These are phyloP conservation scores for Coemansia sp. DNA, from an alignment of 192 early-diverging fungal genomes.

Conservation along the genomic window DNA sequence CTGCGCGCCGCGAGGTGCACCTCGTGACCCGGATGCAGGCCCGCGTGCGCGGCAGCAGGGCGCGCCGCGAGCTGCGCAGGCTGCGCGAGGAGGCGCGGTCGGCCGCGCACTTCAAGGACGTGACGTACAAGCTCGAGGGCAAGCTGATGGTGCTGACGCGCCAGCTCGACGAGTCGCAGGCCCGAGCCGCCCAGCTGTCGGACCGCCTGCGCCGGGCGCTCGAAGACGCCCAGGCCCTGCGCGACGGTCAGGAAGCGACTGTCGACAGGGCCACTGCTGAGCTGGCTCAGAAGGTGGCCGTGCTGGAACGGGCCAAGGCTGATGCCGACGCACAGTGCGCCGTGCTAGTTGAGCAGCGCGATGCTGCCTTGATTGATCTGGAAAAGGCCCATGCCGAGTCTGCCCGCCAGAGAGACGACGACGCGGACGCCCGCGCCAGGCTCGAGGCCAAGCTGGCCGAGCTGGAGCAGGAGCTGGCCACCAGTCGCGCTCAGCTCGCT, in stretches of 20 bases:
- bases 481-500: constrained; percentile 32
- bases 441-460: constrained; percentile 46
- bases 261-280: constrained; percentile 19
- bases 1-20: constrained; percentile 58
- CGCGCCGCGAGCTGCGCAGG: constrained; percentile 65
- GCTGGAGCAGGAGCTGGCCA: constrained; percentile 42
- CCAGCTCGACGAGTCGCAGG: constrained; percentile 66
- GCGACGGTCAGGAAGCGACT: constrained; percentile 16
- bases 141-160: constrained; percentile 97
- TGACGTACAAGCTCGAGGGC: constrained; percentile 91
- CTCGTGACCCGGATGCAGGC: constrained; percentile 82
- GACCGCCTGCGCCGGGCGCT: constrained; percentile 51
- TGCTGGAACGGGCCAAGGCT: constrained; percentile 32
- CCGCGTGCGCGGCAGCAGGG: constrained; percentile 64
- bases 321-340: constrained; percentile 32
- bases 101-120: constrained; percentile 91
- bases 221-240: constrained; percentile 23
- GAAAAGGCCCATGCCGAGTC: not conserved
- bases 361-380: not conserved
- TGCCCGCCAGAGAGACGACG: not conserved
- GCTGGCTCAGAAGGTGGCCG: constrained; percentile 24
- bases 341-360: constrained; percentile 10
- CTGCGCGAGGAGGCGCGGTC: constrained; percentile 86
- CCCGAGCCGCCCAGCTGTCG: constrained; percentile 64
- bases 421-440: not conserved